Conservation (phyloP, 106 monocot species). For the Acanthochlamys bracteata region DNA sequence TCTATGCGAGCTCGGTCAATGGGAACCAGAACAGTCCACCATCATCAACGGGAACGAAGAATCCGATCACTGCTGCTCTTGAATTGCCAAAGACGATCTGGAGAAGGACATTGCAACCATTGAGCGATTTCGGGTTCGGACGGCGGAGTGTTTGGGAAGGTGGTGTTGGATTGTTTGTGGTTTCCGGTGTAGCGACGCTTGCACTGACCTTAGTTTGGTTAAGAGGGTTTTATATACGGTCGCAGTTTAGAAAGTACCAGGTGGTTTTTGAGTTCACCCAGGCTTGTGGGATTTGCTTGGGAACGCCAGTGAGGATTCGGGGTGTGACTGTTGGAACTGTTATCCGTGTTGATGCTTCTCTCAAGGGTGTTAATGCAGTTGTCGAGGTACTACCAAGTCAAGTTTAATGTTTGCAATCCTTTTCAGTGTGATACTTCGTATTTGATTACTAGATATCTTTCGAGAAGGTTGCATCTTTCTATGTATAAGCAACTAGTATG, state of each 20-base stretch:
- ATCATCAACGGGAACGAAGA: not conserved
- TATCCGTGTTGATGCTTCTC: constrained; percentile 45
- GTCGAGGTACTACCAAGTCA: constrained; percentile 32
- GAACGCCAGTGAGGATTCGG: constrained; percentile 61
- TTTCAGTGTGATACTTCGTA: too few species aligned
- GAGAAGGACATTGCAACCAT: constrained; percentile 43
- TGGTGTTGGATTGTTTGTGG: constrained; percentile 60
- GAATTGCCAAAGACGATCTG: constrained; percentile 23
- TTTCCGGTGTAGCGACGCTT: constrained; percentile 39
- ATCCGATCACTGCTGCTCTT: constrained; percentile 1
- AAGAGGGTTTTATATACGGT: constrained; percentile 44
- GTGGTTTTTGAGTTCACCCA: constrained; percentile 58
- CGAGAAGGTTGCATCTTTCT: not conserved
- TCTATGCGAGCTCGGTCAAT: not conserved
- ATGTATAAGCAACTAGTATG: too few species aligned
- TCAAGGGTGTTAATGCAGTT: constrained; percentile 54
- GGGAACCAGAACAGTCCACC: constrained; percentile 1
- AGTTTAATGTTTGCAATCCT: not conserved
- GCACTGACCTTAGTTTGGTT: constrained; percentile 57
- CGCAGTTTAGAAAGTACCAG: constrained; percentile 55
- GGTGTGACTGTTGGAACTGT: constrained; percentile 70
- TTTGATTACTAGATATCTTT: not conserved
- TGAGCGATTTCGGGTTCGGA: constrained; percentile 67
- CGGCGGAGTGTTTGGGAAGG: constrained; percentile 73
- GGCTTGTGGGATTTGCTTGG: constrained; percentile 64